Percentiles rank a stretch among this genome's conserved stretches.
These are phyloP conservation scores for Sarcomyxa edulis DNA, from an alignment of 768 basidiomycete genomes.

Conservation along the genomic window DNA sequence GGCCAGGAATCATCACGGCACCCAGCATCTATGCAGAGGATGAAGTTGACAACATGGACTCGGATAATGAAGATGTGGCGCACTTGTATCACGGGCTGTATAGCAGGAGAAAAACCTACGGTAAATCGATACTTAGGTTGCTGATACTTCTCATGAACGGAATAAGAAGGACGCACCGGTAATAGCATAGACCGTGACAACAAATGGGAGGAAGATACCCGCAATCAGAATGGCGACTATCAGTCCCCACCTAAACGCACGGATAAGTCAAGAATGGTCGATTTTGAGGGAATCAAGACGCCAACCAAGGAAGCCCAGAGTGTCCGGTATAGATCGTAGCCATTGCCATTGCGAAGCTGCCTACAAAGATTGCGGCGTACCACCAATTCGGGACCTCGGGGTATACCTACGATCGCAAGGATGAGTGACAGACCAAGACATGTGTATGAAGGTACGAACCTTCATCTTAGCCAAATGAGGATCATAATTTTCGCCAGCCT, in stretches of 20 bases:
- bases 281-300: slow-evolving; percentile 14
- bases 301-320: slow-evolving; percentile 56
- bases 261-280: no score
- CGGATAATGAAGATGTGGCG: slow-evolving; percentile 13
- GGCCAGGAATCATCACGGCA: slow-evolving; percentile 40
- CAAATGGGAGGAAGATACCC: slow-evolving; percentile 42
- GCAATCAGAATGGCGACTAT: slow-evolving; percentile 50
- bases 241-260: no score
- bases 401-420: slow-evolving; percentile 23
- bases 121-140: no score
- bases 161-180: slow-evolving; percentile 26
- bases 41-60: not conserved
- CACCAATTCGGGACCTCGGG: slow-evolving; percentile 45
- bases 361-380: slow-evolving; percentile 38
- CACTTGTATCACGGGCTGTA: slow-evolving; percentile 29
- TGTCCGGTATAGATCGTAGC: slow-evolving; percentile 47
- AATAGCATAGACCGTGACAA: slow-evolving; percentile 49
- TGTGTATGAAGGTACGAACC: slow-evolving; percentile 18
- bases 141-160: no score
- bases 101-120: slow-evolving; percentile 29
- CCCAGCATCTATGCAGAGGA: slow-evolving; percentile 58
- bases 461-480: slow-evolving; percentile 57
- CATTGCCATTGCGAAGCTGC: slow-evolving; percentile 46
- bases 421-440: no score
- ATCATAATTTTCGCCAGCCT: slow-evolving; percentile 35